phyloP scores from a whole-genome alignment of 2,329 filamentous ascomycete genomes.

The Monilinia fructigena region DNA sequence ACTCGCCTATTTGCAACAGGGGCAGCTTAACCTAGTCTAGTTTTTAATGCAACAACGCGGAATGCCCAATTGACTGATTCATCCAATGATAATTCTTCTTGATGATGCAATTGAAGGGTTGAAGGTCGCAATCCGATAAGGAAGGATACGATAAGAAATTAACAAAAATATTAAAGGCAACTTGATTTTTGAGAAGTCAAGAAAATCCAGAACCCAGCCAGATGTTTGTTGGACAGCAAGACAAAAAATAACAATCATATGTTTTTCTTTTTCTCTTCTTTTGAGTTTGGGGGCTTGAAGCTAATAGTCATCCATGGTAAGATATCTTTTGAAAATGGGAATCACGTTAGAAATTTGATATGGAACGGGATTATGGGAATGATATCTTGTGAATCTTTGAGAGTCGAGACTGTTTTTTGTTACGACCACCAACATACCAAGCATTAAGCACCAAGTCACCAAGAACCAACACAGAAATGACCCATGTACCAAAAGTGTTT shows the following conservation, averaged over 20 bases:
- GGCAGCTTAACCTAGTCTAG: neutral
- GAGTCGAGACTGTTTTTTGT: neutral
- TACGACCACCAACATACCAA: too few relatives aligned
- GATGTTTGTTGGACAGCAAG: neutral
- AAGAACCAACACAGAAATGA: neutral
- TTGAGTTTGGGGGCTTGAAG: neutral
- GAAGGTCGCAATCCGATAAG: conserved; percentile 18
- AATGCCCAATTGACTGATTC: neutral
- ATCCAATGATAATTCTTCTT: conserved; percentile 6
- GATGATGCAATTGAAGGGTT: conserved; percentile 22
- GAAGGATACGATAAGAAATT: conserved; percentile 3
- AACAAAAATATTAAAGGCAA: too few relatives aligned
- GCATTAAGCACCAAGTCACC: too few relatives aligned
- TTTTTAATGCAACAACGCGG: neutral
- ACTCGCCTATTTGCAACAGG: neutral
- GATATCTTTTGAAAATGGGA: neutral
- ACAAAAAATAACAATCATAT: neutral
- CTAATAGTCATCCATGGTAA: neutral
- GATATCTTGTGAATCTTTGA: neutral
- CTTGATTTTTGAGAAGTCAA: too few relatives aligned
- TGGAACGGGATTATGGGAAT: neutral
- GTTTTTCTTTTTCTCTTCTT: neutral
- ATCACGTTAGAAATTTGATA: neutral
- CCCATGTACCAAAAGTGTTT: neutral
- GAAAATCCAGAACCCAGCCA: too few relatives aligned